Evolutionary conservation across 768 basidiomycete genomes (phyloP).

Genomic region (Termitomyces eurrhizus): DNA sequence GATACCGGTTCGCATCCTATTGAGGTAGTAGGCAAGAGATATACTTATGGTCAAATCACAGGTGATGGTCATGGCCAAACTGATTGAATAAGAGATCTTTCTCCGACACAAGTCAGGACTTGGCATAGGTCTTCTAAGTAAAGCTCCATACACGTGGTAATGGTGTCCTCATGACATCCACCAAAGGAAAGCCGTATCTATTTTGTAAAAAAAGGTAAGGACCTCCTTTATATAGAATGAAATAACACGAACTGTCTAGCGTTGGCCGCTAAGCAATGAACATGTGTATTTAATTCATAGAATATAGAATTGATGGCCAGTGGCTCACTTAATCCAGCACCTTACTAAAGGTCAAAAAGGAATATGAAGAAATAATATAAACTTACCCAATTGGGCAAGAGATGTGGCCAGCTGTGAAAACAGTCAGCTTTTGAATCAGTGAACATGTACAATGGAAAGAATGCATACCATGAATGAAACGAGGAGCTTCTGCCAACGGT

Average conservation of each 20-base stretch:
- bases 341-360: neutral
- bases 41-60: neutral
- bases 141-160: neutral
- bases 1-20: neutral
- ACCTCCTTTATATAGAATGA: neutral
- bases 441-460: neutral
- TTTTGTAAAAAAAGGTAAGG: neutral
- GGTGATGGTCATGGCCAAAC: neutral
- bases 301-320: neutral
- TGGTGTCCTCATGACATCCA: neutral
- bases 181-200: neutral
- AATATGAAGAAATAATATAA: neutral
- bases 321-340: neutral
- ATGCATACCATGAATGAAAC: neutral
- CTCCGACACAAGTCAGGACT: neutral
- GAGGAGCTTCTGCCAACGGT: neutral
- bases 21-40: neutral
- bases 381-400: neutral
- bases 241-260: neutral
- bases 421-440: neutral
- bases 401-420: neutral
- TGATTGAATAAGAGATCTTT: neutral
- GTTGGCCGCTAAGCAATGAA: neutral
- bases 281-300: neutral
- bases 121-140: neutral